Base-by-base conservation (phyloP, 73 alveolate genomes). In the Symbiodinium natans region DNA sequence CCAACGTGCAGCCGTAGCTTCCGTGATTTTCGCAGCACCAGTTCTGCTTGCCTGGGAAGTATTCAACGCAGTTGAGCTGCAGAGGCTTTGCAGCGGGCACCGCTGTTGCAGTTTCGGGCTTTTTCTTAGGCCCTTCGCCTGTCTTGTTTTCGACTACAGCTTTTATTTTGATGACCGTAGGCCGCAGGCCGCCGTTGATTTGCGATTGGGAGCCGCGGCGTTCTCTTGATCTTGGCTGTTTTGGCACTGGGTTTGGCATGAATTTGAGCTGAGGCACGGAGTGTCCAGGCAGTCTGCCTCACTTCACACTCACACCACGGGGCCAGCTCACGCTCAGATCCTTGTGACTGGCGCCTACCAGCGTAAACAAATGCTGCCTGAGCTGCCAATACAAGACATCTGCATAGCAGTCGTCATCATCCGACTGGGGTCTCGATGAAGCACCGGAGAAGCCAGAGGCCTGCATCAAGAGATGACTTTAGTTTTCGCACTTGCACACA, bases 11-110 rank as follows among this genome's bases (percentile, higher is more conserved):
- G n/a, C n/a, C 59, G 21, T 23, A 63, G 80, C 38, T 36, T 5
- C 80, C 97, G 34, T 90, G 97, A 25, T 68, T 68, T 29, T 90
- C 97, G 77, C 97, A 90, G 88, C 97, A 90, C 52, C 77, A 90
- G 77, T 90, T 90, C 88, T 90, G 97, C 97, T 90, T 90, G n/a
- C 97, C 97, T 90, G n/a, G 34, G 80, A 31, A 46, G 59, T n/a
- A 27, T 25, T 23, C 13, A 4, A 23, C 11, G 80, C 80, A 9
- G 27, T 25, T 56, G 10, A 15, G 75, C 75, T 56, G n/a, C n/a
- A n/a, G n/a, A n/a, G n/a, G n/a, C n/a, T n/a, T n/a, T n/a, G n/a
- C n/a, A n/a, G n/a, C n/a, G n/a, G n/a, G n/a, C n/a, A n/a, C n/a
- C n/a, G n/a, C n/a, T n/a, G n/a, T n/a, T n/a, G n/a, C n/a, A n/a